Evolutionary conservation across 2,329 filamentous ascomycete genomes (phyloP).

Genomic region (Aspergillus fructus): DNA sequence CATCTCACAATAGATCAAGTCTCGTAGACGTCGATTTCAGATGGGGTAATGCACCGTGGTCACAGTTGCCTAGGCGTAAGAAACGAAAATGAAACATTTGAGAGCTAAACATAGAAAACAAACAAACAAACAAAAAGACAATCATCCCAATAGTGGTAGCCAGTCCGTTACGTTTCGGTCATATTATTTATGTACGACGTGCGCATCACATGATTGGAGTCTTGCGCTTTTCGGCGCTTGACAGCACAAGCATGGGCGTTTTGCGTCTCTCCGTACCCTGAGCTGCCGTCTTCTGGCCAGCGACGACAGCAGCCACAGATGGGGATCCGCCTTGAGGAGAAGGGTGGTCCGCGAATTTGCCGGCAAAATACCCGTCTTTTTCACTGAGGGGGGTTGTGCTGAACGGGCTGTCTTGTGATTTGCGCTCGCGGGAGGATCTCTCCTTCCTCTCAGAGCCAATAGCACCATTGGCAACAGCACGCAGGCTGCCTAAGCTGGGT

Average conservation of each 20-base stretch:
- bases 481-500: constrained; percentile 70
- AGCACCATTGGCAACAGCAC: constrained; percentile 75
- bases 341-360: constrained; percentile 51
- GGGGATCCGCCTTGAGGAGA: constrained; percentile 32
- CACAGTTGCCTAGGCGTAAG: neutral
- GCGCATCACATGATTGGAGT: constrained; percentile 58
- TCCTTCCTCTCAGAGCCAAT: constrained; percentile 86
- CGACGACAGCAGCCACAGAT: constrained; percentile 42
- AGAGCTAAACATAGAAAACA: constrained; percentile 2
- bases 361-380: constrained; percentile 54
- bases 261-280: constrained; percentile 66
- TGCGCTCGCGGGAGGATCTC: constrained; percentile 58
- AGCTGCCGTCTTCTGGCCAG: constrained; percentile 56
- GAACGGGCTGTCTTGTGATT: constrained; percentile 53
- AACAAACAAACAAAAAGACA: constrained; percentile 6
- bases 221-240: constrained; percentile 88
- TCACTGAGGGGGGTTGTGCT: constrained; percentile 65
- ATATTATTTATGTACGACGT: constrained; percentile 33
- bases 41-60: neutral
- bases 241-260: constrained; percentile 82
- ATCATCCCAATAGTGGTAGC: constrained; percentile 27
- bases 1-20: constrained; percentile 2
- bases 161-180: constrained; percentile 33
- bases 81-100: constrained; percentile 3
- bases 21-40: neutral